Percentiles rank a stretch among this genome's conserved stretches.
phyloP scores from a whole-genome alignment of 2,329 filamentous ascomycete genomes.

The Colletotrichum orchidophilum region DNA sequence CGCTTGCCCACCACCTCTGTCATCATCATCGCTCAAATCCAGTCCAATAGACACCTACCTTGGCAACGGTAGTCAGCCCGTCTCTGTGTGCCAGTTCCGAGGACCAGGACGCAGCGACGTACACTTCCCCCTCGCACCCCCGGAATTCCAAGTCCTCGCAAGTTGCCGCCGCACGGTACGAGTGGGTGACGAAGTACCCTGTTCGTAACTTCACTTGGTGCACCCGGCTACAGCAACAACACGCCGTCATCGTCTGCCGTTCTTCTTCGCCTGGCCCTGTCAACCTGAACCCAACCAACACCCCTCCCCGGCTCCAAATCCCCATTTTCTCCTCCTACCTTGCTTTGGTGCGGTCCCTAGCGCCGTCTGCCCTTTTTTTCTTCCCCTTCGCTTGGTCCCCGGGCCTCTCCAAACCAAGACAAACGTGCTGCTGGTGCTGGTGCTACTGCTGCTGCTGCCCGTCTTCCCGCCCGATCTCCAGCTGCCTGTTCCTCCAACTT shows the following conservation, averaged over 20 bases:
- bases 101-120: not conserved
- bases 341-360: slow-evolving; percentile 12
- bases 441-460: not conserved
- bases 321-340: not conserved
- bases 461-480: slow-evolving; percentile 24
- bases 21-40: slow-evolving; percentile 18
- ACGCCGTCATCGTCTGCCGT: slow-evolving; percentile 28
- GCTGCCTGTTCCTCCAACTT: slow-evolving; percentile 28
- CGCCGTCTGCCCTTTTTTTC: not conserved
- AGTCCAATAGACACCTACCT: not conserved
- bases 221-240: not conserved
- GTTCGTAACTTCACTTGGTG: no score
- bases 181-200: not conserved
- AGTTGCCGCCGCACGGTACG: not conserved
- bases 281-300: slow-evolving; percentile 22
- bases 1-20: slow-evolving; percentile 19
- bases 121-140: slow-evolving; percentile 2
- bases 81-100: not conserved
- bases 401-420: slow-evolving; percentile 1
- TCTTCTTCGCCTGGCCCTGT: slow-evolving; percentile 5
- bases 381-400: not conserved
- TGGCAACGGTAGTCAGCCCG: not conserved
- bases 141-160: not conserved
- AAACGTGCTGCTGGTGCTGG: slow-evolving; percentile 5
- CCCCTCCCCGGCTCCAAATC: slow-evolving; percentile 6